phyloP scores from a whole-genome alignment of 108 stramenopile genomes.

The Discostella pseudostelligera region DNA sequence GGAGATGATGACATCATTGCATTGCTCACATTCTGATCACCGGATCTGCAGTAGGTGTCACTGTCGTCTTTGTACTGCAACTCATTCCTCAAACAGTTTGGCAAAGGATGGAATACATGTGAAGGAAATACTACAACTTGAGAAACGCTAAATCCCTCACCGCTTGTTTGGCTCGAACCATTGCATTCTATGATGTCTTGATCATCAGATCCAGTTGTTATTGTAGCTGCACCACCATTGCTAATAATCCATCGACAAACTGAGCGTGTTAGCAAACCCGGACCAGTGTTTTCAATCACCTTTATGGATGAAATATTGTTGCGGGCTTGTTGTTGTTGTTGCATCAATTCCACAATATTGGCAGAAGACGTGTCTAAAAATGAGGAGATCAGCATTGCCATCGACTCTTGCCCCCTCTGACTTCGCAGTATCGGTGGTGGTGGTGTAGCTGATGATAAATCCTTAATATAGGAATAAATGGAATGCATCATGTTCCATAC shows the following conservation, averaged over 20 bases:
- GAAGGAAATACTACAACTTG: no score
- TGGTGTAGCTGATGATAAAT: background rate
- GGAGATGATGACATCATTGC: no score
- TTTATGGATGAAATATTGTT: slow-evolving; percentile 16
- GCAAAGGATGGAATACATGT: no score
- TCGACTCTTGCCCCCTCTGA: background rate
- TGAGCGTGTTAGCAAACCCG: slow-evolving; percentile 41
- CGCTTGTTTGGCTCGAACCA: no score
- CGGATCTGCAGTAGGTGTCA: no score
- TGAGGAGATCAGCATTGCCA: slow-evolving; percentile 18
- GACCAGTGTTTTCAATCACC: slow-evolving; percentile 44
- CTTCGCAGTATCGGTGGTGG: background rate
- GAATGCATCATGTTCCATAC: slow-evolving; percentile 36
- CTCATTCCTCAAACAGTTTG: no score
- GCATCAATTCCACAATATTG: background rate
- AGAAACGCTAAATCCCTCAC: no score
- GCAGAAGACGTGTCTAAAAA: slow-evolving; percentile 24
- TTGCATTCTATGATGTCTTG: no score
- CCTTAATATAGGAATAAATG: slow-evolving; percentile 19
- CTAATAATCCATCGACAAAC: slow-evolving; percentile 29
- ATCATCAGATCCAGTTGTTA: no score
- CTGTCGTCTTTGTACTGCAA: no score
- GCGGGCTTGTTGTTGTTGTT: background rate
- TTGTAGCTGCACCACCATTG: background rate
- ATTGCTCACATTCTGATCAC: no score